These are phyloP conservation scores for Trichoderma atroviride DNA, from an alignment of 2,329 filamentous ascomycete genomes.

Conservation along the genomic window DNA sequence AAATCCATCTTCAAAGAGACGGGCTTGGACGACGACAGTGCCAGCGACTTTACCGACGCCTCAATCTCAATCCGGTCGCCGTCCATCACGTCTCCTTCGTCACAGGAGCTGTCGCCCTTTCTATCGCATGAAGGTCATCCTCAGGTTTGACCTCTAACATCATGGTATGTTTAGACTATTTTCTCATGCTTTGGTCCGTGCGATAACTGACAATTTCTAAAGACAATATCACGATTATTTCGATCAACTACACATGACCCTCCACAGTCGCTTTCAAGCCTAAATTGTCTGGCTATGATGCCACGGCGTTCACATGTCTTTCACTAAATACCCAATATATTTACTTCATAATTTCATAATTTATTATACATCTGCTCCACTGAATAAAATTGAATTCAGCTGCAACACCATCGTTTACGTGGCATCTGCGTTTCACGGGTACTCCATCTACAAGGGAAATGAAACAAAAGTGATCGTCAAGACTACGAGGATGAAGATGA, in stretches of 20 bases:
- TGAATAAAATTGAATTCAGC: neutral
- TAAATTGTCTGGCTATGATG: too few species aligned
- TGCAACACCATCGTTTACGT: neutral
- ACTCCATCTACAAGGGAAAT: neutral
- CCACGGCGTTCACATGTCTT: neutral
- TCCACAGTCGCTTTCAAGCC: neutral
- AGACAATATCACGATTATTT: neutral
- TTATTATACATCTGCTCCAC: neutral
- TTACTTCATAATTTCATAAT: neutral
- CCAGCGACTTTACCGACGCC: conserved; percentile 33
- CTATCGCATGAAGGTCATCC: neutral
- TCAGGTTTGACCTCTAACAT: neutral
- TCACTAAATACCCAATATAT: neutral
- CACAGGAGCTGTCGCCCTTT: neutral
- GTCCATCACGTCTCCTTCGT: neutral
- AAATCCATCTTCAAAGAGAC: conserved; percentile 57
- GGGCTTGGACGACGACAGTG: conserved; percentile 47
- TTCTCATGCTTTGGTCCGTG: too few species aligned
- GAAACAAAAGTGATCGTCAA: neutral
- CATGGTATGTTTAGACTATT: conserved; percentile 16
- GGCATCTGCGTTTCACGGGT: neutral
- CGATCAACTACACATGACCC: neutral
- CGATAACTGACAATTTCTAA: neutral
- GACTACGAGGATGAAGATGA: neutral
- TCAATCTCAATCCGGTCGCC: conserved; percentile 27